phyloP scores from a whole-genome alignment of 768 basidiomycete species.

The Dentipellis sp. region DNA sequence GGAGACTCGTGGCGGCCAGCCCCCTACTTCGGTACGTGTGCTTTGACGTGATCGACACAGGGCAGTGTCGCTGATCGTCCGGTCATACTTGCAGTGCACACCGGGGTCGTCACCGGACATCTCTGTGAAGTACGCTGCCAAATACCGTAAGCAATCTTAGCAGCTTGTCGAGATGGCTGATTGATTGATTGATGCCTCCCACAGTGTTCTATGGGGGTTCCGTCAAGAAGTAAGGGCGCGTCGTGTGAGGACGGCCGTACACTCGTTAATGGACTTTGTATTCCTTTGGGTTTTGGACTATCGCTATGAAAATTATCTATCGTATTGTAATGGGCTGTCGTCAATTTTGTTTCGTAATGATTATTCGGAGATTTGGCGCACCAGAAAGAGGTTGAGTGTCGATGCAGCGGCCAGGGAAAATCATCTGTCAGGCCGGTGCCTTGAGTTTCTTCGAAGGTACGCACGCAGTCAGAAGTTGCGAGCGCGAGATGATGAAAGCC shows the following conservation, averaged over 20 bases:
- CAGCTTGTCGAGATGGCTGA: neutral
- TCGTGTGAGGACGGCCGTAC: neutral
- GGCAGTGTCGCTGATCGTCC: neutral
- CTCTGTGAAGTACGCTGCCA: constrained; percentile 8
- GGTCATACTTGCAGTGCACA: constrained; percentile 1
- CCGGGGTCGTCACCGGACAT: neutral
- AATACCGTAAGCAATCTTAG: constrained; percentile 6
- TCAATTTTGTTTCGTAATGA: too few relatives aligned
- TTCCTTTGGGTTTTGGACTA: too few relatives aligned
- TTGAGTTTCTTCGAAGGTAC: too few relatives aligned
- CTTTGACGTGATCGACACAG: neutral
- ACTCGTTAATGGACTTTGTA: too few relatives aligned
- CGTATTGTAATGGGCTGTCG: too few relatives aligned
- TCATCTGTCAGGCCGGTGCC: too few relatives aligned
- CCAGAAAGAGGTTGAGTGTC: too few relatives aligned
- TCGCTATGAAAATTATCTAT: too few relatives aligned
- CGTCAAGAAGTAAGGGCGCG: neutral
- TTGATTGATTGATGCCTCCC: neutral
- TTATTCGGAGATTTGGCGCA: too few relatives aligned
- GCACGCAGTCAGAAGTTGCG: too few relatives aligned
- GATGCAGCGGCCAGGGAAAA: too few relatives aligned
- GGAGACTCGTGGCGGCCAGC: constrained; percentile 4
- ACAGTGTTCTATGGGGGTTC: neutral
- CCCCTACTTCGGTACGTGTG: constrained; percentile 3
- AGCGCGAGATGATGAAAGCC: too few relatives aligned